These are phyloP conservation scores for Zymoseptoria crescenta DNA, from an alignment of 2,329 filamentous ascomycete genomes.

Conservation along the genomic window DNA sequence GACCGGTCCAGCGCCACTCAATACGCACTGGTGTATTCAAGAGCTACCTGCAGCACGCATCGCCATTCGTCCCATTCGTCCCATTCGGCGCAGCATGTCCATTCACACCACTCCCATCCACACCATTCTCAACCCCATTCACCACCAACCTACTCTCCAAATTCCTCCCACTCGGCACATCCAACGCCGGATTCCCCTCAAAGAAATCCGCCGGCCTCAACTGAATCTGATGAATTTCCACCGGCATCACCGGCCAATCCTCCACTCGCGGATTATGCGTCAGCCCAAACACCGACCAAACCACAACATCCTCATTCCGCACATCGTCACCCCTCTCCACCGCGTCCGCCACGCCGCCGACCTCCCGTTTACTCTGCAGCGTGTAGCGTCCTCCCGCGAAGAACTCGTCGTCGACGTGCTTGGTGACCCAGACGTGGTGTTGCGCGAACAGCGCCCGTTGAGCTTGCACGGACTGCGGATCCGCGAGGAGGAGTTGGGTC, in stretches of 20 bases:
- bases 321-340: constrained; percentile 37
- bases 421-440: constrained; percentile 49
- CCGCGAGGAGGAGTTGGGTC: constrained; percentile 44
- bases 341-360: constrained; percentile 39
- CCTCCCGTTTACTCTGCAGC: constrained; percentile 39
- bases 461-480: constrained; percentile 37
- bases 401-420: constrained; percentile 45
- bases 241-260: constrained; percentile 46
- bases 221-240: constrained; percentile 41
- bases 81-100: not conserved
- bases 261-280: constrained; percentile 47
- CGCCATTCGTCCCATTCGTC: not conserved
- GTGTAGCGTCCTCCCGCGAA: constrained; percentile 45
- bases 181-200: constrained; percentile 44
- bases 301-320: constrained; percentile 40
- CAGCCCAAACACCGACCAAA: constrained; percentile 45
- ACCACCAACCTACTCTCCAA: constrained; percentile 9
- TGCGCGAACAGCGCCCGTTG: constrained; percentile 43
- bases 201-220: constrained; percentile 49
- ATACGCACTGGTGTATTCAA: no score
- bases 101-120: constrained; percentile 5
- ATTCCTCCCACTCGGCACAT: constrained; percentile 36
- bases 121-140: no score
- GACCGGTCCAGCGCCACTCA: no score
- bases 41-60: constrained; percentile 5